Conservation (phyloP, 805 yeast species). For the Metschnikowia lunata region DNA sequence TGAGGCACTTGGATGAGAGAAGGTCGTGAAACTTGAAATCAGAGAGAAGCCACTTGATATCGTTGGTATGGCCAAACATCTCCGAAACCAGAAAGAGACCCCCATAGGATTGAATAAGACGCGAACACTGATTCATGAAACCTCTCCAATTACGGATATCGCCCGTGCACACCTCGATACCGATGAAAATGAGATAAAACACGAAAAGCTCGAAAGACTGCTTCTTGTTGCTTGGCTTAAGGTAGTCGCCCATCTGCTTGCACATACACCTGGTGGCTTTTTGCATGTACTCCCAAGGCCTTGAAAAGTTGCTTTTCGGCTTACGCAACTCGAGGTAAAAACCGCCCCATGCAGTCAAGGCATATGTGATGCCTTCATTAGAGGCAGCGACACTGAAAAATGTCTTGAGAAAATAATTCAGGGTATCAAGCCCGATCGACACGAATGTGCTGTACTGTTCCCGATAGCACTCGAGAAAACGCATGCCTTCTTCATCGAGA, state of each 20-base stretch:
- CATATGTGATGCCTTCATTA: slow-evolving; percentile 16
- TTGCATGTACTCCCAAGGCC: slow-evolving; percentile 20
- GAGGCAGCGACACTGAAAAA: slow-evolving; percentile 15
- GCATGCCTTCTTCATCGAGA: slow-evolving; percentile 17
- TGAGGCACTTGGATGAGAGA: slow-evolving; percentile 16
- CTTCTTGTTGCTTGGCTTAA: slow-evolving; percentile 11
- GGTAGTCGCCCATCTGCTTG: slow-evolving; percentile 13
- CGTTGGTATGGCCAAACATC: slow-evolving; percentile 15
- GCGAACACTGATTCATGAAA: slow-evolving; percentile 14
- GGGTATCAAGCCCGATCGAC: slow-evolving; percentile 15
- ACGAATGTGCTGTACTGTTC: slow-evolving; percentile 16
- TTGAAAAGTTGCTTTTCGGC: slow-evolving; percentile 13
- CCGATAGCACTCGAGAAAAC: slow-evolving; percentile 16
- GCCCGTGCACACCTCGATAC: slow-evolving; percentile 21
- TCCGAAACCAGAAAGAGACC: slow-evolving; percentile 13
- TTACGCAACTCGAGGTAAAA: slow-evolving; percentile 16
- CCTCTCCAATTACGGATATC: slow-evolving; percentile 20
- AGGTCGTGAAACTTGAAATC: slow-evolving; percentile 21
- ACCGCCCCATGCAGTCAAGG: slow-evolving; percentile 22
- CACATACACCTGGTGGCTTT: slow-evolving; percentile 18
- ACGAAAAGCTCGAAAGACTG: slow-evolving; percentile 16
- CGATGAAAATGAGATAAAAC: slow-evolving; percentile 18
- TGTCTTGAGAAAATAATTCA: slow-evolving; percentile 20
- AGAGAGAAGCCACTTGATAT: slow-evolving; percentile 19
- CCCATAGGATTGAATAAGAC: slow-evolving; percentile 13